A percentile compares a stretch with the other conserved stretches of the same genome.
These are phyloP conservation scores for Chrysanthemum makinoi DNA, from an alignment of 129 eudicot genomes.

Conservation along the genomic window DNA sequence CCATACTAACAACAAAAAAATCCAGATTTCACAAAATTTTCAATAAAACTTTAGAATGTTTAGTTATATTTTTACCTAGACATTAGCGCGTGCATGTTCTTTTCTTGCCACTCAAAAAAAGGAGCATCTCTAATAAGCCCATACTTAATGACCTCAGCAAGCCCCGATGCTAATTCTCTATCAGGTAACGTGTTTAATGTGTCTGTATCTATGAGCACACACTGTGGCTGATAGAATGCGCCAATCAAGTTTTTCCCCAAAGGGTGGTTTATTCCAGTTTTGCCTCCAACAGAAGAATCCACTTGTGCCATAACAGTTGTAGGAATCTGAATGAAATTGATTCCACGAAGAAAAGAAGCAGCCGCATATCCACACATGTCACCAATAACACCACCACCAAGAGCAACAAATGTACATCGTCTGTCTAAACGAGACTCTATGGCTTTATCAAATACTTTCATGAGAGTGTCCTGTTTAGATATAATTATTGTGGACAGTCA, in stretches of 20 bases:
- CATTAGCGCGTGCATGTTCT: conserved; percentile 73
- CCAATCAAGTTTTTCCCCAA: conserved; percentile 96
- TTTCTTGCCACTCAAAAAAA: conserved; percentile 98
- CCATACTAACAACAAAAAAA: too few relatives aligned
- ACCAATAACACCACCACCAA: conserved; percentile 99
- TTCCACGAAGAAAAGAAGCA: conserved; percentile 92
- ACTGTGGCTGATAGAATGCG: conserved; percentile 97
- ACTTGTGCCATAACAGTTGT: conserved; percentile 99
- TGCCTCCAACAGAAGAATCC: conserved; percentile 98
- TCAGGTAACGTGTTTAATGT: conserved; percentile 92
- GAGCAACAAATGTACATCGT: conserved; percentile 95
- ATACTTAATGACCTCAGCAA: conserved; percentile 93
- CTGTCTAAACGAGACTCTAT: conserved; percentile 87
- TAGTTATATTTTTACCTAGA: conserved; percentile 51
- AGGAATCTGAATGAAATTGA: conserved; percentile 95
- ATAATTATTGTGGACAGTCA: neutral
- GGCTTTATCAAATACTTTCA: conserved; percentile 96
- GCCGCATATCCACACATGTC: conserved; percentile 99
- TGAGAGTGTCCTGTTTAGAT: conserved; percentile 63
- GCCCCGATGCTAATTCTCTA: conserved; percentile 95
- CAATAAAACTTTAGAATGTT: too few relatives aligned
- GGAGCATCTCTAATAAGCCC: conserved; percentile 93
- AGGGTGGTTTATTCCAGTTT: conserved; percentile 94
- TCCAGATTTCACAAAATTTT: too few relatives aligned
- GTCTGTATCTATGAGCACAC: conserved; percentile 92